A percentile compares a stretch with the other conserved stretches of the same genome.
Conservation (phyloP, 2,329 filamentous ascomycete genomes). For the Trichoderma aggressivum region DNA sequence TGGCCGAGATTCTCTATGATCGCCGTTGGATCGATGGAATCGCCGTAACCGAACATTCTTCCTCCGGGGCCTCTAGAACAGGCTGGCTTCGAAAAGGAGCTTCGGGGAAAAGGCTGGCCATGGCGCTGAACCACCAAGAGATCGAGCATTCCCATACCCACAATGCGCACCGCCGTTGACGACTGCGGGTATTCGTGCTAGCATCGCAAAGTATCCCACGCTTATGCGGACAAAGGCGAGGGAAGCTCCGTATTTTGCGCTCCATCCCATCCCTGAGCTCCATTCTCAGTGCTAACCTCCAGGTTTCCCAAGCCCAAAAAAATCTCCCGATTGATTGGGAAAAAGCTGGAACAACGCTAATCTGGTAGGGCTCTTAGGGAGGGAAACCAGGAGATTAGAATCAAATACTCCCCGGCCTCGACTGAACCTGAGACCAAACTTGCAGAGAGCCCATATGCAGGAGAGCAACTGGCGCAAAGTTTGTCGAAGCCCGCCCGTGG, state of each 20-base stretch:
- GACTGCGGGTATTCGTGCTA: not conserved
- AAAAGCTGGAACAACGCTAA: conserved; percentile 13
- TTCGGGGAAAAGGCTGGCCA: not conserved
- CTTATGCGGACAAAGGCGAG: not conserved
- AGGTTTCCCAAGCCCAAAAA: not conserved
- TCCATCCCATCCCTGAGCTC: not conserved
- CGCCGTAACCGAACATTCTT: not conserved
- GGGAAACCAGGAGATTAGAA: not conserved
- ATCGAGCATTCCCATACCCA: not conserved
- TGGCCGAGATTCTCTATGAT: conserved; percentile 7
- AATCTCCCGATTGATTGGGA: not conserved
- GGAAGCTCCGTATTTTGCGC: not conserved
- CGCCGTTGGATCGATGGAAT: not conserved
- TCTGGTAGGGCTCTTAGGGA: not conserved
- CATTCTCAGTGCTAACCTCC: conserved; percentile 3
- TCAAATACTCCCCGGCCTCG: not conserved
- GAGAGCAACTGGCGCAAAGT: conserved; percentile 6
- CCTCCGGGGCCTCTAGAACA: not conserved
- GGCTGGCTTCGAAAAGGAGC: not conserved
- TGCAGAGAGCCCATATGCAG: not conserved
- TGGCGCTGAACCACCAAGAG: not conserved
- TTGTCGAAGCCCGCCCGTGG: not conserved
- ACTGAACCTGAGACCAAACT: conserved; percentile 12
- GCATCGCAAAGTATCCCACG: not conserved
- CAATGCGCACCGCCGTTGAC: not conserved